Base-by-base conservation (phyloP, 2,329 filamentous ascomycete genomes). In the Fonsecaea multimorphosa region DNA sequence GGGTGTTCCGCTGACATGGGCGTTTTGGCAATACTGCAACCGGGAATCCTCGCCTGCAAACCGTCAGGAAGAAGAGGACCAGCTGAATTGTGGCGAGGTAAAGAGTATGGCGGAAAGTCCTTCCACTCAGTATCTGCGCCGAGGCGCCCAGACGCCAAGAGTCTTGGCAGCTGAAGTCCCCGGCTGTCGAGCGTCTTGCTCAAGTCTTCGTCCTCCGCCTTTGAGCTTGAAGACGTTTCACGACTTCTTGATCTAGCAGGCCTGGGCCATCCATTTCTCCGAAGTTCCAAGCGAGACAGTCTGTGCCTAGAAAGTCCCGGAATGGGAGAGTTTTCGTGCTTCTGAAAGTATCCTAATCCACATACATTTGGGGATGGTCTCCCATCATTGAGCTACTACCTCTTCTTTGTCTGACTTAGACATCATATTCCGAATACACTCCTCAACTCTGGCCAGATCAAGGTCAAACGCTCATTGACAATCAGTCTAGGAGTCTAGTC, bases 81-180 rank as follows among this genome's bases (percentile, higher is more conserved):
- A 27, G 44, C 22, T 5, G 22, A 24, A 49, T 22, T 24, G 2
- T 49, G 22, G 44, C 7, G 44, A 4, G 3, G 11, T 24, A 49
- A 24, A 49, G 19, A 24, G 38, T 24, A 19, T 49, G 44, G 44
- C 44, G 44, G 19, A 24, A 12, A 24, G 19, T 49, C 44, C 11
- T 14, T 49, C 44, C 19, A 49, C 19, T 3, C 11, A 3, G 9
- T 3, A 49, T 49, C 44, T 5, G 44, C 19, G 56, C 40, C 40
- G 5, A 49, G 56, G 49, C 16, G 58, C 44, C 31, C 2, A 60
- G 46, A 19, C 19, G 32, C 46, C 51, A 27, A 49, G 46, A 19
- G 12, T 2, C 44, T 60, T 38, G 58, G 58, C 58, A 60, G 58
- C 58, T 60, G 58, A 60, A 60, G 32, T 32, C 27, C 51, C n/a